Percentiles rank a stretch among this genome's conserved stretches.
phyloP scores from a whole-genome alignment of 148 eudicot species.

The Limonium bicolor region DNA sequence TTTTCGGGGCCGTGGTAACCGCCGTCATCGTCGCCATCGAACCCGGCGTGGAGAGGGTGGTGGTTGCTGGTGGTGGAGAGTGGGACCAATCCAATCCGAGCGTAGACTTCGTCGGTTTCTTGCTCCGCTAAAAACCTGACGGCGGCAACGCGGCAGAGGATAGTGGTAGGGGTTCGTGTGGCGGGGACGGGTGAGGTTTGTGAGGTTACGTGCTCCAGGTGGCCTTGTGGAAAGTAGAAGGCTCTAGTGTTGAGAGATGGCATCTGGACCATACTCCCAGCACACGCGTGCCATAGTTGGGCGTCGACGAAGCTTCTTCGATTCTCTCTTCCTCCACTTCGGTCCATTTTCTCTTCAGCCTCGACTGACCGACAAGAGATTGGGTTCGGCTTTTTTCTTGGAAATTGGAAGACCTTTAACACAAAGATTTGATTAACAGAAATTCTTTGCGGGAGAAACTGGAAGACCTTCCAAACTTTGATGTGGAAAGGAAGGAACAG shows the following conservation, averaged over 20 bases:
- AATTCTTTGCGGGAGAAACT: too few relatives aligned
- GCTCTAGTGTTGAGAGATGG: conserved; percentile 30
- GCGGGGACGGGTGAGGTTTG: too few relatives aligned
- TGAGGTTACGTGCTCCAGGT: conserved; percentile 42
- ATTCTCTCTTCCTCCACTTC: too few relatives aligned
- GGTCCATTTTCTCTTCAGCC: too few relatives aligned
- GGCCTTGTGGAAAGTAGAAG: conserved; percentile 48
- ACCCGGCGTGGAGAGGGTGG: background rate
- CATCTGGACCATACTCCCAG: conserved; percentile 49
- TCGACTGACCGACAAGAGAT: too few relatives aligned
- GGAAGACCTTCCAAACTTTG: too few relatives aligned
- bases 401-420: too few relatives aligned
- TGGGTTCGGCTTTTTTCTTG: too few relatives aligned
- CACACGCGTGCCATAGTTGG: conserved; percentile 53
- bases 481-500: too few relatives aligned
- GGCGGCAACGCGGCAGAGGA: conserved; percentile 29
- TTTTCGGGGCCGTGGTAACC: background rate
- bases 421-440: too few relatives aligned
- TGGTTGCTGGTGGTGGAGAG: conserved; percentile 12
- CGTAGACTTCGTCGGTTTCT: conserved; percentile 28
- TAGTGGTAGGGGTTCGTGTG: too few relatives aligned
- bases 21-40: conserved; percentile 4
- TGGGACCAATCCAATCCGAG: conserved; percentile 18
- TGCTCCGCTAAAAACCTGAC: conserved; percentile 15
- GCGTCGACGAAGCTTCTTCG: too few relatives aligned